Conservation (phyloP, 495 filamentous ascomycete species). For the Jackrogersella minutella region DNA sequence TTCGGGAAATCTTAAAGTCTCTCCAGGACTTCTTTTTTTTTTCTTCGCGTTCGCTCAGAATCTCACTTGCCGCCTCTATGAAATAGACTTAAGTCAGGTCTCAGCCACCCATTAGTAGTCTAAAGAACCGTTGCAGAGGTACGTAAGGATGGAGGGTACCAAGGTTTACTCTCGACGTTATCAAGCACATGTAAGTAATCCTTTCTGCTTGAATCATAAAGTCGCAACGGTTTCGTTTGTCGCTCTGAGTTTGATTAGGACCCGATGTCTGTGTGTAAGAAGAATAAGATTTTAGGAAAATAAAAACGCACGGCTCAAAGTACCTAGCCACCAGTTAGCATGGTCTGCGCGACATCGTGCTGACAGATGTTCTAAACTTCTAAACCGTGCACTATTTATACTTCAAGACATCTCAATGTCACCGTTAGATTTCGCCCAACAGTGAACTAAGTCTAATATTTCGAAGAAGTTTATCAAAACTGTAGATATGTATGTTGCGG, state of each 20-base stretch:
- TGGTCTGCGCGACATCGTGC: background rate
- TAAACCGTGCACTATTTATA: slow-evolving; percentile 27
- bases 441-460: background rate
- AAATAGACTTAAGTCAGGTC: slow-evolving; percentile 32
- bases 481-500: background rate
- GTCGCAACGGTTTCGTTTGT: slow-evolving; percentile 10
- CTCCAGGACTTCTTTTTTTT: slow-evolving; percentile 18
- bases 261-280: slow-evolving; percentile 8
- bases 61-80: slow-evolving; percentile 6
- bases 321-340: background rate
- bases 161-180: slow-evolving; percentile 1
- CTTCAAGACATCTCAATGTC: slow-evolving; percentile 12
- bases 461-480: slow-evolving; percentile 4
- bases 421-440: background rate
- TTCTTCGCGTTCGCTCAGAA: background rate
- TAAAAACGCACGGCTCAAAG: background rate
- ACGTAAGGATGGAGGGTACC: slow-evolving; percentile 14
- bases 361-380: slow-evolving; percentile 16
- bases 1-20: slow-evolving; percentile 31
- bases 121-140: slow-evolving; percentile 17
- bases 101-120: background rate
- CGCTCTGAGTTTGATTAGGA: background rate
- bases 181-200: slow-evolving; percentile 10
- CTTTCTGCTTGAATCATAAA: slow-evolving; percentile 10
- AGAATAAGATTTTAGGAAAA: no score